These are phyloP conservation scores for Candida sp. DNA, from an alignment of 1,139 yeast genomes.

Conservation along the genomic window DNA sequence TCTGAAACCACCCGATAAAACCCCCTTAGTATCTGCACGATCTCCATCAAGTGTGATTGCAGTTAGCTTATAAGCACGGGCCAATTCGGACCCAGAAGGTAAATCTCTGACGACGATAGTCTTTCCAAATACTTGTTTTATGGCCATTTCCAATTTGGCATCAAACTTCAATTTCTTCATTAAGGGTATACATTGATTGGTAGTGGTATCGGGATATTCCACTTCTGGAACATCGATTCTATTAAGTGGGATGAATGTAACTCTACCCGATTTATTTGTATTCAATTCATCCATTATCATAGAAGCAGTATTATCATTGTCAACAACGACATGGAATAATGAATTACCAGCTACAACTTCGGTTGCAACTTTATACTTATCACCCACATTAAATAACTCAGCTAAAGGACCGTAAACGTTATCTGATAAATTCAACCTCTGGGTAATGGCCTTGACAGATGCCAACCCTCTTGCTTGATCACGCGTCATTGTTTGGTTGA, in stretches of 20 bases:
- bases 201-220: constrained; percentile 53
- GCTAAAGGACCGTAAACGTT: constrained; percentile 85
- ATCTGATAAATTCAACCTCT: constrained; percentile 47
- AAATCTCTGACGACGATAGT: constrained; percentile 75
- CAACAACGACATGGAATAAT: constrained; percentile 86
- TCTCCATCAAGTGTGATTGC: constrained; percentile 94
- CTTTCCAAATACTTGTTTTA: constrained; percentile 76
- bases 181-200: constrained; percentile 66
- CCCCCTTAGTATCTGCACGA: constrained; percentile 79
- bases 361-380: constrained; percentile 79
- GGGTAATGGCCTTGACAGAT: constrained; percentile 60
- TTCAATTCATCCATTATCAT: constrained; percentile 71
- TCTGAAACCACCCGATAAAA: constrained; percentile 84
- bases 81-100: constrained; percentile 65
- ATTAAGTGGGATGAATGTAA: constrained; percentile 87
- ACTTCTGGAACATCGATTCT: constrained; percentile 42
- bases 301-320: constrained; percentile 81
- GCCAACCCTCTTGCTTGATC: constrained; percentile 66
- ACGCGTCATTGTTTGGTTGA: constrained; percentile 74
- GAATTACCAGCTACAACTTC: constrained; percentile 90
- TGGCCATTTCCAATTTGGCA: constrained; percentile 54
- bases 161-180: constrained; percentile 67
- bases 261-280: constrained; percentile 75
- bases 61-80: constrained; percentile 58
- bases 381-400: constrained; percentile 76